Percentiles rank a stretch among this genome's conserved stretches.
These are phyloP conservation scores for Schizopora paradoxa DNA, from an alignment of 1,284 basidiomycete genomes.

Conservation along the genomic window DNA sequence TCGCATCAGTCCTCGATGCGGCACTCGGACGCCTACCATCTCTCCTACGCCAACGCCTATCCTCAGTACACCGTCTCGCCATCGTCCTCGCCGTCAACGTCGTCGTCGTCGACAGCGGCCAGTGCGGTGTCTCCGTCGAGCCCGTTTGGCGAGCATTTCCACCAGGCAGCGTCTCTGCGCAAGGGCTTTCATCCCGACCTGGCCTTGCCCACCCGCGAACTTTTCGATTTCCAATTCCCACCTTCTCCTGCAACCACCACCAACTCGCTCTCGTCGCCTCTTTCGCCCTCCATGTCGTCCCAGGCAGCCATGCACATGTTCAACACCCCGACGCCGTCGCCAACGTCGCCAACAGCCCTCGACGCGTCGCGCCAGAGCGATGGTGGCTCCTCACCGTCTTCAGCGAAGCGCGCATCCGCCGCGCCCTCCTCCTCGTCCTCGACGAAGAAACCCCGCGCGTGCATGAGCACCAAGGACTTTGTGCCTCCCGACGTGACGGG, in stretches of 20 bases:
- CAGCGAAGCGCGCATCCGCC: slow-evolving; percentile 38
- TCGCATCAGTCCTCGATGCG: no score
- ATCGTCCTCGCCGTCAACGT: no score
- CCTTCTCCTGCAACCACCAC: neutral
- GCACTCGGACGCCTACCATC: no score
- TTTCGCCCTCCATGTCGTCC: neutral
- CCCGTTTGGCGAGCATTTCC: no score
- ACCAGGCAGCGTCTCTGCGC: no score
- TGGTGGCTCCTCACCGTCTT: neutral
- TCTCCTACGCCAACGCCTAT: no score
- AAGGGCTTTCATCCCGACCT: no score
- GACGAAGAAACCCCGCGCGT: slow-evolving; percentile 53
- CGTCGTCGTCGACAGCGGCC: no score
- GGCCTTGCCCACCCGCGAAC: no score
- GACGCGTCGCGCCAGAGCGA: neutral
- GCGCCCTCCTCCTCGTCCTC: slow-evolving; percentile 32
- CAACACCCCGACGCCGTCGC: neutral
- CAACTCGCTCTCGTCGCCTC: neutral
- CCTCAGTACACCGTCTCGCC: no score
- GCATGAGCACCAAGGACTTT: slow-evolving; percentile 76
- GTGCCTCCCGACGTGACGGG: slow-evolving; percentile 84
- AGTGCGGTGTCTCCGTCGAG: no score
- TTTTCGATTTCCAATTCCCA: no score
- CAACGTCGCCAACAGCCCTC: neutral
- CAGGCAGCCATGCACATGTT: neutral